Evolutionary conservation across 139 green algal genomes (phyloP).

Genomic region (Tetraselmis striata): DNA sequence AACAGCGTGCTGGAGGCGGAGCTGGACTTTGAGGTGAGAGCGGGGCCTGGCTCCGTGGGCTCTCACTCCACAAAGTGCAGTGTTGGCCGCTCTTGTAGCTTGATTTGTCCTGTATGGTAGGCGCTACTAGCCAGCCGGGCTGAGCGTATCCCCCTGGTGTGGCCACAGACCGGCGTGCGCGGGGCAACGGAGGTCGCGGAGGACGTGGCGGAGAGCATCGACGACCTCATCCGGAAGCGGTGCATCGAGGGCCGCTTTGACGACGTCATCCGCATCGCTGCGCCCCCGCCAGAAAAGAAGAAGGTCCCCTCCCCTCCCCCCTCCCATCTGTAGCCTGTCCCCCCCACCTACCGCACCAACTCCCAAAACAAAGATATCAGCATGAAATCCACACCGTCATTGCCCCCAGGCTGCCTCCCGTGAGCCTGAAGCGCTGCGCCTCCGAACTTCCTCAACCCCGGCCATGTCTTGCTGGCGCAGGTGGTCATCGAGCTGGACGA

Average conservation of each 20-base stretch:
- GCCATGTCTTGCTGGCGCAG: too few species aligned
- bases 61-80: neutral
- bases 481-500: slow-evolving; percentile 67
- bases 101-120: too few species aligned
- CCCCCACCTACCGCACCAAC: neutral
- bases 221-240: slow-evolving; percentile 79
- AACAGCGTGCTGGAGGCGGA: slow-evolving; percentile 91
- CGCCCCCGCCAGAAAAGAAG: slow-evolving; percentile 45
- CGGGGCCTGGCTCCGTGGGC: too few species aligned
- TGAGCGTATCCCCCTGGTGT: too few species aligned
- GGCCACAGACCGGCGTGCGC: slow-evolving; percentile 2
- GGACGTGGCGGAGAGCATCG: slow-evolving; percentile 70
- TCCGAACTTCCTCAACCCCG: too few species aligned
- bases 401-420: too few species aligned
- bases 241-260: slow-evolving; percentile 50
- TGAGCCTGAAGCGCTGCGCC: too few species aligned
- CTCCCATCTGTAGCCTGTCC: neutral
- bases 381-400: too few species aligned
- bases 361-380: too few species aligned
- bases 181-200: slow-evolving; percentile 47
- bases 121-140: too few species aligned
- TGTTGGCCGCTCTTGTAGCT: too few species aligned
- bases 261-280: slow-evolving; percentile 62
- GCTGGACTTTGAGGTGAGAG: slow-evolving; percentile 79
- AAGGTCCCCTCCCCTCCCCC: slow-evolving; percentile 11